A percentile compares a stretch with the other conserved stretches of the same genome.
phyloP scores from a whole-genome alignment of 2,329 filamentous ascomycete species.

The Trichoderma sp. region DNA sequence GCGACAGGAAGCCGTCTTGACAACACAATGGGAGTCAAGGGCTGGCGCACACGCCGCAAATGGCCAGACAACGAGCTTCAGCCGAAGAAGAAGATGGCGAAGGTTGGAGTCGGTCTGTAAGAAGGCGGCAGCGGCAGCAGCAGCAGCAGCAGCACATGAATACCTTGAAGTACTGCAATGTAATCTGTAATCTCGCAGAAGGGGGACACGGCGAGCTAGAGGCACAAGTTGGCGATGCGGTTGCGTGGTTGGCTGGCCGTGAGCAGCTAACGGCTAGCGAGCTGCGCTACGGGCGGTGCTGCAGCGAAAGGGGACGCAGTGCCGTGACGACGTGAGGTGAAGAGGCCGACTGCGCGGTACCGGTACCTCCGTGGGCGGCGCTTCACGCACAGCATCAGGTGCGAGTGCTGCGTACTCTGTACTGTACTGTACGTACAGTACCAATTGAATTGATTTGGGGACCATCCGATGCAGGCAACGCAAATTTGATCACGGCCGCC shows the following conservation, averaged over 20 bases:
- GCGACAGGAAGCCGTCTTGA: slow-evolving; percentile 11
- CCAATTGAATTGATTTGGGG: no score
- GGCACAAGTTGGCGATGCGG: slow-evolving; percentile 14
- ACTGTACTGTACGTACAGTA: background rate
- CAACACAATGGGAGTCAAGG: slow-evolving; percentile 8
- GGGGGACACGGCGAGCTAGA: slow-evolving; percentile 12
- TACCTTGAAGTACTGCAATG: background rate
- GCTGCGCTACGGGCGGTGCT: slow-evolving; percentile 10
- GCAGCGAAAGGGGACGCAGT: slow-evolving; percentile 11
- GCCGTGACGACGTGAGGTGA: background rate
- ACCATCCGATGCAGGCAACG: no score
- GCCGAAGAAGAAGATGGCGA: background rate
- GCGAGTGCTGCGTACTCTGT: no score
- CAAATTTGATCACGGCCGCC: background rate
- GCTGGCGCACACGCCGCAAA: slow-evolving; percentile 8
- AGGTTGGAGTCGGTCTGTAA: background rate
- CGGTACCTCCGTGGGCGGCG: no score
- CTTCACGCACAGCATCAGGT: background rate
- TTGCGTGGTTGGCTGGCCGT: slow-evolving; percentile 10
- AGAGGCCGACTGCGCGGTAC: no score
- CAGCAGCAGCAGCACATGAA: background rate
- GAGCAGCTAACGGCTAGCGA: slow-evolving; percentile 3
- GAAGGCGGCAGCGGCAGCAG: background rate
- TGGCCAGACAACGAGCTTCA: slow-evolving; percentile 9
- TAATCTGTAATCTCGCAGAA: background rate